These are phyloP conservation scores for Pleurotus ostreatus DNA, from an alignment of 768 basidiomycete species.

Conservation along the genomic window DNA sequence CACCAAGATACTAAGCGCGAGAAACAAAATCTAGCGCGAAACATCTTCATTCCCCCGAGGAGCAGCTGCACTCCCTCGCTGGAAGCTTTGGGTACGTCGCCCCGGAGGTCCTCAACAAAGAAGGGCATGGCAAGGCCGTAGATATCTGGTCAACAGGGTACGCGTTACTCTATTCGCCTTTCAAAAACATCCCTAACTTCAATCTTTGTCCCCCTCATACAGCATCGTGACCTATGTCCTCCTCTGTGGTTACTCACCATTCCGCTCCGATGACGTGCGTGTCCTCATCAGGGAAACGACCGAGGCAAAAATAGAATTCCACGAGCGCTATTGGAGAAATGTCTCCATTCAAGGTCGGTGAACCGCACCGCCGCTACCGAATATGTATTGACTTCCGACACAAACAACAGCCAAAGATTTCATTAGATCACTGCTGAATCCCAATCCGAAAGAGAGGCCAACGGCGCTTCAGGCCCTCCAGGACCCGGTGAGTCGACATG, in stretches of 20 bases:
- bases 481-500: slow-evolving; percentile 48
- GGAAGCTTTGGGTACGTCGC: slow-evolving; percentile 90
- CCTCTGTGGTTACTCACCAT: slow-evolving; percentile 93
- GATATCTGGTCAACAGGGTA: slow-evolving; percentile 95
- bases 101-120: slow-evolving; percentile 77
- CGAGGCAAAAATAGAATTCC: slow-evolving; percentile 82
- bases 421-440: slow-evolving; percentile 64
- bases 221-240: slow-evolving; percentile 95
- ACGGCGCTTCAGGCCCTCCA: slow-evolving; percentile 69
- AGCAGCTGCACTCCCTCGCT: slow-evolving; percentile 68
- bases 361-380: too few relatives aligned
- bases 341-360: slow-evolving; percentile 67
- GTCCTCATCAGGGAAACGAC: slow-evolving; percentile 80
- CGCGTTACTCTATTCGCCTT: slow-evolving; percentile 17
- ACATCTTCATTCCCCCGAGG: slow-evolving; percentile 68
- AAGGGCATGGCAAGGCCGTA: slow-evolving; percentile 89
- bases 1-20: neutral
- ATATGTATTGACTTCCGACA: too few relatives aligned
- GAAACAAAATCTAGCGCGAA: slow-evolving; percentile 56
- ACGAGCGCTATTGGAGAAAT: slow-evolving; percentile 93
- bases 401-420: slow-evolving; percentile 79
- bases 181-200: neutral
- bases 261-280: slow-evolving; percentile 77
- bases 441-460: slow-evolving; percentile 67
- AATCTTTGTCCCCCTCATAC: neutral